Conservation (phyloP, 2,329 filamentous ascomycete species). For the Penicillium thymicola region DNA sequence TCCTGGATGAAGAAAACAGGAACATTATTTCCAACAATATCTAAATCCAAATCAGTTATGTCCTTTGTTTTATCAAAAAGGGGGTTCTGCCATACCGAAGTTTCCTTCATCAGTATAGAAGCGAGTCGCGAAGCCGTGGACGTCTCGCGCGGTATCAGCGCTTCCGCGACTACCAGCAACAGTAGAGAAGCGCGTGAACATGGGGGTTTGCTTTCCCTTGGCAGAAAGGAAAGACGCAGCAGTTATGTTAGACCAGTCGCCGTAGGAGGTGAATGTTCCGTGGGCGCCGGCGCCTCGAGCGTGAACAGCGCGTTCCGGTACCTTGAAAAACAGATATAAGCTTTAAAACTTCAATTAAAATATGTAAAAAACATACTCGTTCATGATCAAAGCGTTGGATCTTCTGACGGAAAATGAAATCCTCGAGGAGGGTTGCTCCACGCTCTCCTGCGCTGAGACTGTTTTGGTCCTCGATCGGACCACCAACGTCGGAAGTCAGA, state of each 20-base stretch:
- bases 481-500: conserved; percentile 65
- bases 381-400: conserved; percentile 70
- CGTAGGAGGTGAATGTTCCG: conserved; percentile 67
- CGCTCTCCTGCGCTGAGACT: conserved; percentile 65
- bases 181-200: conserved; percentile 72
- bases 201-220: conserved; percentile 59
- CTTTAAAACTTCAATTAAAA: neutral
- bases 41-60: conserved; percentile 18
- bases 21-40: conserved; percentile 41
- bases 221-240: conserved; percentile 61
- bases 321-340: conserved; percentile 30
- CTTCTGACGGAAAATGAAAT: conserved; percentile 71
- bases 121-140: conserved; percentile 67
- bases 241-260: conserved; percentile 64
- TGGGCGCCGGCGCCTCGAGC: conserved; percentile 66
- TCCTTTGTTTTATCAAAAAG: neutral
- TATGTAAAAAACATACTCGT: conserved; percentile 47
- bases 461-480: conserved; percentile 64
- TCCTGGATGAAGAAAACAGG: conserved; percentile 46
- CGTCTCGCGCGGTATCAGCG: conserved; percentile 67
- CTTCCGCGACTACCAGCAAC: conserved; percentile 68
- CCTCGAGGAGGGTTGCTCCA: conserved; percentile 67
- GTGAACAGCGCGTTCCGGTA: conserved; percentile 66
- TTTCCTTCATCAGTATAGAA: conserved; percentile 74
- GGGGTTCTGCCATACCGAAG: conserved; percentile 37